Evolutionary conservation across 2,329 filamentous ascomycete genomes (phyloP).

Genomic region (Clarireedia monteithiana): DNA sequence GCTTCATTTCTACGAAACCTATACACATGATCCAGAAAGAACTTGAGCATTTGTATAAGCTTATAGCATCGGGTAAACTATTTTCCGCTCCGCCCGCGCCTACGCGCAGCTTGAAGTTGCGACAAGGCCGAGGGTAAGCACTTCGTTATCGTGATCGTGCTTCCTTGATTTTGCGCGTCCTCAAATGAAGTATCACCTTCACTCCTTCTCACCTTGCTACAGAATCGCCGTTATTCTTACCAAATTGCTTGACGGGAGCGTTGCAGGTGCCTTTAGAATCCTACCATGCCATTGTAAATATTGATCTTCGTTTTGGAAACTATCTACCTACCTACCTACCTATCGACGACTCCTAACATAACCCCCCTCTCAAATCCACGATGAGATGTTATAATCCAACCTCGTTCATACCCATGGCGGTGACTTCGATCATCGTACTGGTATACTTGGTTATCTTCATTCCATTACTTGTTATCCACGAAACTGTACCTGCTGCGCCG

Average conservation of each 20-base stretch:
- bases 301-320: background rate
- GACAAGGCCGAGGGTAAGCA: too few species aligned
- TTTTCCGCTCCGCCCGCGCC: too few species aligned
- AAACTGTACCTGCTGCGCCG: conserved; percentile 64
- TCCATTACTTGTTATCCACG: conserved; percentile 65
- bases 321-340: background rate
- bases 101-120: too few species aligned
- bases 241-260: background rate
- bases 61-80: too few species aligned
- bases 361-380: background rate
- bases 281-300: conserved; percentile 1
- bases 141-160: too few species aligned
- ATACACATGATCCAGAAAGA: too few species aligned
- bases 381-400: conserved; percentile 45
- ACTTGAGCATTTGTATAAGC: too few species aligned
- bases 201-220: background rate
- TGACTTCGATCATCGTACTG: conserved; percentile 69
- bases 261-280: too few species aligned
- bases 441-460: conserved; percentile 74
- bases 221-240: background rate
- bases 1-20: too few species aligned
- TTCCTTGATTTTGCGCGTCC: too few species aligned
- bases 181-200: background rate
- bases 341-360: background rate
- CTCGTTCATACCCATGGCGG: conserved; percentile 72